Base-by-base conservation (phyloP, 176 grass and related monocot species). In the Carex myosuroides region DNA sequence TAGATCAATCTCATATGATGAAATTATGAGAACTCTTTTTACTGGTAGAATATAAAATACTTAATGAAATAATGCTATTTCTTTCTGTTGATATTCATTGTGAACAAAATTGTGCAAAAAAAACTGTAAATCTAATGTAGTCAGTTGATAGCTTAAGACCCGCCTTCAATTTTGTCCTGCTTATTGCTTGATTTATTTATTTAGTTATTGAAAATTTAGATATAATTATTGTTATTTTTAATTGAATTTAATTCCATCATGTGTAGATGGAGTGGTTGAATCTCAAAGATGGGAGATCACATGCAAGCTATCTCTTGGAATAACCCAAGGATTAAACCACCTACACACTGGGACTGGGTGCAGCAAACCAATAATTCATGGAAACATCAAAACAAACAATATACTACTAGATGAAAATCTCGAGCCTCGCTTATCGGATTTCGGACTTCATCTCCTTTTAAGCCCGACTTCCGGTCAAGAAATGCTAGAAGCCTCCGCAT, bases 371-470 rank as follows among this genome's bases (percentile, higher is more conserved):
- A 63, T 90, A 12, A 60, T 90, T 16, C 89, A 90, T 81, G 89
- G 89, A 17, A 90, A 90, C 11, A 85, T 90, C 8, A 90, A 90
- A 63, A 85, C 89, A 3, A 90, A 75, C 65, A 90, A 90, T 55
- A 54, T 90, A 44, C 37, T 90, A 5, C 81, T 90, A 13, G 89
- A 90, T 37, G 70, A 35, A 35, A 83, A 87, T 87, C 82, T 90
- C 13, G 81, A 85, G 74, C 89, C 89, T 0, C 85, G 85, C 14
- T 42, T 90, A 3, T 84, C 89, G 2, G 89, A 90, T 81, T 90
- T 85, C 22, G 85, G 89, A 3, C 74, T 90, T 60, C 89, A 90
- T 86, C 74, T 86, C 13, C 59, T 85, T 32, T 22, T 90, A 79
- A 87, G 70, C 58, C 65, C 74, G 4, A 50, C 81, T 1, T 20